Evolutionary conservation across 169 alveolate species (phyloP), one percentile per base, ranked within the genome.

Genomic region (Plasmodium gallinaceum): DNA sequence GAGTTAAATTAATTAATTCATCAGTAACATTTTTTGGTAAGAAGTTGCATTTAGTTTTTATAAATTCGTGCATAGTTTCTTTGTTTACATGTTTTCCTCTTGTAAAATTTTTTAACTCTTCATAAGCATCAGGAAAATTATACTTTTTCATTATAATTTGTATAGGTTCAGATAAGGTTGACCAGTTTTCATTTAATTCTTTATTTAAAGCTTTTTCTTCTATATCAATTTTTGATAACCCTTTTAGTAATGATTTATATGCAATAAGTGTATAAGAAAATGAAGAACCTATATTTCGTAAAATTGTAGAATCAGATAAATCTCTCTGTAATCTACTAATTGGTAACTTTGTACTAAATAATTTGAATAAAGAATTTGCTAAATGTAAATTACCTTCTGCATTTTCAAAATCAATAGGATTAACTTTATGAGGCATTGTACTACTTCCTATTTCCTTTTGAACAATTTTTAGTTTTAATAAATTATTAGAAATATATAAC

Each of bases 391-490:
- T 98, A 8, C 99, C 99, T 88, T 98, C 99, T 16, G 99, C 98
- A 83, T 97, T 97, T 91, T 98, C 99, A 86, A 97, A 97, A 86
- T 97, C 98, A 12, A 98, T 97, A 0, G 99, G 99, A 64, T 98
- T 98, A 0, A 98, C 97, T 88, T 98, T 98, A 88, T 98, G 99
- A 22, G 99, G 99, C 99, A 98, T 98, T 5, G 99, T 98, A 42
- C 99, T 97, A 71, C 99, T 96, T 0, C 99, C 99, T 14, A 97
- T 98, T 93, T 98, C 99, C 0, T 95, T 96, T 91, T 95, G 51
- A 0, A 91, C 90, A 22, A 74, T n/a, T 61, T 88, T 92, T 39
- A 92, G 69, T 73, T 85, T 88, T 32, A 94, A 74, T 39, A 94
- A 68, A 43, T 90, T 92, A 26, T 94, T 74, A 6, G 98, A 94